Conservation (phyloP, 495 filamentous ascomycete genomes). For the Penicillium samsonianum region DNA sequence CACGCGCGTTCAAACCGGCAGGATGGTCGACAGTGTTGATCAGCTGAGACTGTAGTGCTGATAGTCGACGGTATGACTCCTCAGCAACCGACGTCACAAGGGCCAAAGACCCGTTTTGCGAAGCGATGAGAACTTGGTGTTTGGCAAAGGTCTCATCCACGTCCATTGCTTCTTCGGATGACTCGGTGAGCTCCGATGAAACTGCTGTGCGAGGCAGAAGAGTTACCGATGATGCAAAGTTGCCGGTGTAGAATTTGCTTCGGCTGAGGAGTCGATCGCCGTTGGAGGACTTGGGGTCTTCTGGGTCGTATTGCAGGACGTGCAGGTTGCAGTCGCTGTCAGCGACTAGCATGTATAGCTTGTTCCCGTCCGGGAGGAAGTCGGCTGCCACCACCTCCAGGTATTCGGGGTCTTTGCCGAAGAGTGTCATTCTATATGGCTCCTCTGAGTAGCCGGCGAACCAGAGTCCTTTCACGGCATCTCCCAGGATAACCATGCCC, state of each 20-base stretch:
- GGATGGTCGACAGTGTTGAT: constrained; percentile 71
- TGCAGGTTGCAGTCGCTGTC: constrained; percentile 87
- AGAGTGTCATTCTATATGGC: constrained; percentile 91
- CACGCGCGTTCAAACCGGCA: constrained; percentile 79
- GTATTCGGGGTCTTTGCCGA: constrained; percentile 77
- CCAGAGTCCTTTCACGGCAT: constrained; percentile 92
- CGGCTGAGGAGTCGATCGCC: constrained; percentile 84
- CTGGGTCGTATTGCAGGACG: constrained; percentile 90
- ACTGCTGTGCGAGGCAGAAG: constrained; percentile 68
- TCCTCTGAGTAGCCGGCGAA: constrained; percentile 93
- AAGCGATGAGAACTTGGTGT: constrained; percentile 68
- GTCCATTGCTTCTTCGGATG: constrained; percentile 44
- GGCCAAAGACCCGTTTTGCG: constrained; percentile 70
- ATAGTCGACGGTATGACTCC: constrained; percentile 77
- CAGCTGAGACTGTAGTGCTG: constrained; percentile 78
- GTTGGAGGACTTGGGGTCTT: constrained; percentile 91
- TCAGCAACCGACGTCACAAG: constrained; percentile 78
- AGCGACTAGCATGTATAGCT: constrained; percentile 77
- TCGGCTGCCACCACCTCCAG: constrained; percentile 82
- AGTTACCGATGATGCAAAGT: constrained; percentile 69
- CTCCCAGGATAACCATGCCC: constrained; percentile 79
- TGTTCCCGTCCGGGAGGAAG: constrained; percentile 82
- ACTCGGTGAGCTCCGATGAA: constrained; percentile 40
- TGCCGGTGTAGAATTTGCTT: constrained; percentile 83
- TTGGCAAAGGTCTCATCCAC: constrained; percentile 28